Evolutionary conservation across 2,329 filamentous ascomycete species (phyloP).

Genomic region (Ascochyta viciae-villosae): DNA sequence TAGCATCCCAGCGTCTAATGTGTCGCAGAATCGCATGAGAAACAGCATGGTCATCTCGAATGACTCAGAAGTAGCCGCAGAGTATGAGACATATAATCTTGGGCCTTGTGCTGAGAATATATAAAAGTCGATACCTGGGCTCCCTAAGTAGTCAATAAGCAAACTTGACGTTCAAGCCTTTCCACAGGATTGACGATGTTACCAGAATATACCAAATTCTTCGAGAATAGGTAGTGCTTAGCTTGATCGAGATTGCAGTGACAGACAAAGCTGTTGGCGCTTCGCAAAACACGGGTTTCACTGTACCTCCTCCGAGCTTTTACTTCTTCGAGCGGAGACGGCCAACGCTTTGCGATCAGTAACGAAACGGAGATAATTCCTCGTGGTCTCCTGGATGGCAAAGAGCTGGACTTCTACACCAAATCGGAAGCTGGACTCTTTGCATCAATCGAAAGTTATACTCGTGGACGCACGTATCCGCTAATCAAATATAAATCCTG

Average conservation of each 20-base stretch:
- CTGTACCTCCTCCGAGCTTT: slow-evolving; percentile 18
- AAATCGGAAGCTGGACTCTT: not conserved
- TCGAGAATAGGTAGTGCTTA: not conserved
- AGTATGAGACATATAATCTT: no score
- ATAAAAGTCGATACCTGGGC: no score
- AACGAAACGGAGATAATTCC: slow-evolving; percentile 4
- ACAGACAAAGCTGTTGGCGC: not conserved
- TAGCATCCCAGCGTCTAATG: no score
- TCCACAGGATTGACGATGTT: no score
- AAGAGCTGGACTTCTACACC: not conserved
- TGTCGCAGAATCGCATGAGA: no score
- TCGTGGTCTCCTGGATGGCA: slow-evolving; percentile 5
- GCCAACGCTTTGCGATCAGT: slow-evolving; percentile 1
- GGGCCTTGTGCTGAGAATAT: no score
- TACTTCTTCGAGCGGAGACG: not conserved
- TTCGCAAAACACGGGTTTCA: slow-evolving; percentile 6
- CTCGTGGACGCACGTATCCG: not conserved
- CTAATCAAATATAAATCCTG: slow-evolving; percentile 11
- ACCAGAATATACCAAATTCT: not conserved
- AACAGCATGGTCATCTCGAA: no score
- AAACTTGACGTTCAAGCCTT: no score
- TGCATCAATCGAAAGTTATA: not conserved
- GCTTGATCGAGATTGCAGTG: no score
- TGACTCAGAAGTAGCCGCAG: no score
- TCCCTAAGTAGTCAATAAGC: no score